Conservation (phyloP, 441 rosid genomes). For the Pelargonium myrrhifolium region DNA sequence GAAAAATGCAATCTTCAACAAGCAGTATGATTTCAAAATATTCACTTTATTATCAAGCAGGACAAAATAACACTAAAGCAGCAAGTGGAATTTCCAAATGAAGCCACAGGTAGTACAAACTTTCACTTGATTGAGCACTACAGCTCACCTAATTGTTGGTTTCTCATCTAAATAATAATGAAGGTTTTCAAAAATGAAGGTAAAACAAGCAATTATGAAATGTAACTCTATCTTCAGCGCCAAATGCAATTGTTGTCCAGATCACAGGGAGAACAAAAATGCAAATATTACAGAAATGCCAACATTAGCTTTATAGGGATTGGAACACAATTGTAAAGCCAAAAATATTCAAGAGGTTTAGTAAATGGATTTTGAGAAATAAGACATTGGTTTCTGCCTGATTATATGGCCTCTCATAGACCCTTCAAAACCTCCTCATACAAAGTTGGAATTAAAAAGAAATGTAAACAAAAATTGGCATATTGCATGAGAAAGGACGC, state of each 20-base stretch:
- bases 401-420: not conserved
- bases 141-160: not conserved
- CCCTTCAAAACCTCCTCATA: not conserved
- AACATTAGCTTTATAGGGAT: not conserved
- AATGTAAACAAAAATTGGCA: not conserved
- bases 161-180: not conserved
- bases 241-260: not conserved
- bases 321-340: not conserved
- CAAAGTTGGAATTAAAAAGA: not conserved
- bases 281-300: not conserved
- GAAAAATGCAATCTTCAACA: not conserved
- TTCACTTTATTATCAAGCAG: not conserved
- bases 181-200: not conserved
- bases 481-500: not conserved
- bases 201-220: not conserved
- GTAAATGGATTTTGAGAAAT: not conserved
- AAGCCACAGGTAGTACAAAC: not conserved
- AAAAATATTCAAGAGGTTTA: no score
- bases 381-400: not conserved
- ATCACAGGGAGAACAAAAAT: not conserved
- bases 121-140: not conserved
- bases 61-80: not conserved
- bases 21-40: not conserved
- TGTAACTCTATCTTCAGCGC: not conserved
- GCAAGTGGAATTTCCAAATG: not conserved